Conservation (phyloP, 495 filamentous ascomycete genomes). For the Neurospora tetraspora region DNA sequence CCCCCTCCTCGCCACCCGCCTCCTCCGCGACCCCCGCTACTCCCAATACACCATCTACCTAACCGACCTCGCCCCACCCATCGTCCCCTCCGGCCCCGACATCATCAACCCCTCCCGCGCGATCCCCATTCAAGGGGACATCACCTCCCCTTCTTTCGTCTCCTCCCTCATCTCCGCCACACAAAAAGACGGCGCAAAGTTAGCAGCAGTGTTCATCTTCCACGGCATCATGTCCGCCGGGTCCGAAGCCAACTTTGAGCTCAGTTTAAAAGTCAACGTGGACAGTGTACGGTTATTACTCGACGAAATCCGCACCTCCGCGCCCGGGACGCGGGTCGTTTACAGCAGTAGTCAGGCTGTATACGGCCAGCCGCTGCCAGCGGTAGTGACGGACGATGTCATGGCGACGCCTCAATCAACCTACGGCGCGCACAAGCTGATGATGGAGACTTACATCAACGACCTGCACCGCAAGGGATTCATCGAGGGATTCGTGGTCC, state of each 20-base stretch:
- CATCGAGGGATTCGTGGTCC: slow-evolving; percentile 54
- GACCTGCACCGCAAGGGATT: slow-evolving; percentile 64
- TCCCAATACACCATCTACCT: slow-evolving; percentile 48
- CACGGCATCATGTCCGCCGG: slow-evolving; percentile 83
- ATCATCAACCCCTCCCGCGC: slow-evolving; percentile 40
- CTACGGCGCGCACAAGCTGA: slow-evolving; percentile 73
- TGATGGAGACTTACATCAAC: slow-evolving; percentile 63
- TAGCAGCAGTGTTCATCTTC: slow-evolving; percentile 63
- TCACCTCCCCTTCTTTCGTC: slow-evolving; percentile 43
- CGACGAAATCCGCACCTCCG: slow-evolving; percentile 22
- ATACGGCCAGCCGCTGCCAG: slow-evolving; percentile 29
- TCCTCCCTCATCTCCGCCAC: slow-evolving; percentile 28
- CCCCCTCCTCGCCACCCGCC: slow-evolving; percentile 51
- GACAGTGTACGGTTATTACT: slow-evolving; percentile 57
- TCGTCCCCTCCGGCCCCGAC: slow-evolving; percentile 32
- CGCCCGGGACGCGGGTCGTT: slow-evolving; percentile 54
- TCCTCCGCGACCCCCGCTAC: slow-evolving; percentile 38
- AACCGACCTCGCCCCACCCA: slow-evolving; percentile 53
- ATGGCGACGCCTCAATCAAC: slow-evolving; percentile 56
- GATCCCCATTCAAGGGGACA: slow-evolving; percentile 50
- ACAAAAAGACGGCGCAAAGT: slow-evolving; percentile 19
- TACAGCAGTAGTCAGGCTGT: slow-evolving; percentile 37
- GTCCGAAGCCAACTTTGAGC: slow-evolving; percentile 63
- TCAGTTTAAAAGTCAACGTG: slow-evolving; percentile 69
- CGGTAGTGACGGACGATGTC: slow-evolving; percentile 31